Conservation (phyloP, 208 protist genomes). For the Phytomonas sp. region DNA sequence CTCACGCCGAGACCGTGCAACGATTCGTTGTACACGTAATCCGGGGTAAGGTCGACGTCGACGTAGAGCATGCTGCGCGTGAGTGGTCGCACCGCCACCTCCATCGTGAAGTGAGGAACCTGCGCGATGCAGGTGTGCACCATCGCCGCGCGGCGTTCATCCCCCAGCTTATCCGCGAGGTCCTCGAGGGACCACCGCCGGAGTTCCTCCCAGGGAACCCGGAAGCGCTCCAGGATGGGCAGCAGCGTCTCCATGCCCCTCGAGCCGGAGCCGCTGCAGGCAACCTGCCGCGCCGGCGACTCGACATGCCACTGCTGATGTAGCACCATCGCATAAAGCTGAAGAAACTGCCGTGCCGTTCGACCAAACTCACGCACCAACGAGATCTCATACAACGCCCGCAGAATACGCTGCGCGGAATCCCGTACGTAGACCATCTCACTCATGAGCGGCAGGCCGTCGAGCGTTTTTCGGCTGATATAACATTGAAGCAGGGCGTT, state of each 20-base stretch:
- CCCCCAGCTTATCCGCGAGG: slow-evolving; percentile 89
- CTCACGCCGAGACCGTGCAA: slow-evolving; percentile 84
- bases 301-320: slow-evolving; percentile 96
- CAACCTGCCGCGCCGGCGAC: slow-evolving; percentile 89
- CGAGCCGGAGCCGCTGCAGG: background rate
- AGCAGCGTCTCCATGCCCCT: slow-evolving; percentile 87
- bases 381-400: slow-evolving; percentile 94
- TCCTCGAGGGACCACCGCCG: slow-evolving; percentile 90
- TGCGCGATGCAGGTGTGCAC: slow-evolving; percentile 88
- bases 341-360: slow-evolving; percentile 87
- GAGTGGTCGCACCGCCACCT: slow-evolving; percentile 92
- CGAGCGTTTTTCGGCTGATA: slow-evolving; percentile 95
- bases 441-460: slow-evolving; percentile 97
- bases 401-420: slow-evolving; percentile 86
- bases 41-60: slow-evolving; percentile 93
- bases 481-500: slow-evolving; percentile 99
- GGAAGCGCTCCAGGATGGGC: slow-evolving; percentile 92
- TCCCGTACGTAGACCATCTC: slow-evolving; percentile 99
- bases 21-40: slow-evolving; percentile 93
- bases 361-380: slow-evolving; percentile 95
- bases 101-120: slow-evolving; percentile 93
- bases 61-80: slow-evolving; percentile 93
- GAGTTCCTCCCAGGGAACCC: slow-evolving; percentile 94
- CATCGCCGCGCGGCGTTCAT: slow-evolving; percentile 80
- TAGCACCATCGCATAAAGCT: slow-evolving; percentile 92